Conservation (phyloP, 768 basidiomycete species). For the Cyclocybe cylindracea region DNA sequence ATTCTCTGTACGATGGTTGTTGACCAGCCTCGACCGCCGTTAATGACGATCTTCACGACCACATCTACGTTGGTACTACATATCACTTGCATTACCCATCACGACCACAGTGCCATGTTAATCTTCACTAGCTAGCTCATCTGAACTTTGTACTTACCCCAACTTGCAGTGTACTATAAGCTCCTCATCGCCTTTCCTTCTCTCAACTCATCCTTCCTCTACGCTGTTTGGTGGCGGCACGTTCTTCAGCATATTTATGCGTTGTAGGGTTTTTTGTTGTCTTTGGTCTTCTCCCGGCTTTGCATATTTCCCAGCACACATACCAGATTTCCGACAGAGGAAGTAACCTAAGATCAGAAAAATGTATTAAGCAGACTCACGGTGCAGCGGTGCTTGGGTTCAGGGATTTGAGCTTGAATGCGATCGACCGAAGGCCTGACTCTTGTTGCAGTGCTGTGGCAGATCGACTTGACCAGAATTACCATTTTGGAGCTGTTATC, state of each 20-base stretch:
- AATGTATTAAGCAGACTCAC: too few relatives aligned
- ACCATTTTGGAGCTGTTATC: conserved; percentile 1
- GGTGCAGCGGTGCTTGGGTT: too few relatives aligned
- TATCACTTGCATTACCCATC: conserved; percentile 1
- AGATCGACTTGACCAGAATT: background rate
- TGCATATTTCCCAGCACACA: too few relatives aligned
- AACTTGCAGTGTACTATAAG: conserved; percentile 8
- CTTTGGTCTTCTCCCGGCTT: too few relatives aligned
- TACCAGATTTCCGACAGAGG: too few relatives aligned
- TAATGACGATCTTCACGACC: background rate
- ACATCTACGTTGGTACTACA: background rate
- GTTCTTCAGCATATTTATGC: too few relatives aligned
- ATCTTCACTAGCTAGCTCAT: conserved; percentile 3
- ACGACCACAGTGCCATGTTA: conserved; percentile 9
- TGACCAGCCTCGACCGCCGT: conserved; percentile 17
- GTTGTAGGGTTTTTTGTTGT: too few relatives aligned
- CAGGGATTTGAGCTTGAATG: too few relatives aligned
- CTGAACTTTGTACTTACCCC: conserved; percentile 10
- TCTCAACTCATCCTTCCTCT: background rate
- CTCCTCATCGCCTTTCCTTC: background rate
- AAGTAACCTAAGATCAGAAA: too few relatives aligned
- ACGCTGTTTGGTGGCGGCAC: background rate
- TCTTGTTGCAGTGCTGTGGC: too few relatives aligned
- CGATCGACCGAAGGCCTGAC: too few relatives aligned
- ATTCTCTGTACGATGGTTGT: conserved; percentile 48